These are phyloP conservation scores for Ceratocystis alfenasii DNA, from an alignment of 2,329 filamentous ascomycete species.

Conservation along the genomic window DNA sequence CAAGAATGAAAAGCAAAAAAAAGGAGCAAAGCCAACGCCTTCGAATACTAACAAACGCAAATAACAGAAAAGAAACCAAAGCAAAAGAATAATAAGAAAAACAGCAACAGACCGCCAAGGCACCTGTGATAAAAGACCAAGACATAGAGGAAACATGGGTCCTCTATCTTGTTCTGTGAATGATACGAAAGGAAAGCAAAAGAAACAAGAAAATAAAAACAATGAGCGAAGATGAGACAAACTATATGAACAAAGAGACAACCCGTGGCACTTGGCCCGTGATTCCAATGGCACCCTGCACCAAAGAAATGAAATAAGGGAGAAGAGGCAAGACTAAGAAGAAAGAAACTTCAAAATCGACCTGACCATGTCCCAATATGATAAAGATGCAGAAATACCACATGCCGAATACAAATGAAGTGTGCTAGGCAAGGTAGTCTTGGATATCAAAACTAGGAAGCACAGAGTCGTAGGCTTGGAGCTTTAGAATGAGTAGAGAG, in stretches of 20 bases:
- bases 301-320: neutral
- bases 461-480: conserved; percentile 7
- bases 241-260: neutral
- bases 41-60: neutral
- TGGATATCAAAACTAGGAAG: neutral
- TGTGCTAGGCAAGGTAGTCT: neutral
- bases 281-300: neutral
- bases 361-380: neutral
- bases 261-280: neutral
- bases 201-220: conserved; percentile 4
- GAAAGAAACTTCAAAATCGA: neutral
- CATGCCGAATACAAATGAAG: conserved; percentile 10
- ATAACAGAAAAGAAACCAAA: neutral
- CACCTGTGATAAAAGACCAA: conserved; percentile 10
- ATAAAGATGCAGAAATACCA: conserved; percentile 1
- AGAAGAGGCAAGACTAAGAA: neutral
- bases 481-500: conserved; percentile 18
- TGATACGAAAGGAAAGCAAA: neutral
- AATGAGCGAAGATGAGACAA: neutral
- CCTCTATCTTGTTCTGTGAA: conserved; percentile 9
- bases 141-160: neutral
- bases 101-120: neutral
- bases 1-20: neutral
- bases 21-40: neutral
- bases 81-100: neutral